Evolutionary conservation across 2,329 filamentous ascomycete species (phyloP), one percentile per base, ranked within the genome.

Genomic region (Paecilomyces formosus): DNA sequence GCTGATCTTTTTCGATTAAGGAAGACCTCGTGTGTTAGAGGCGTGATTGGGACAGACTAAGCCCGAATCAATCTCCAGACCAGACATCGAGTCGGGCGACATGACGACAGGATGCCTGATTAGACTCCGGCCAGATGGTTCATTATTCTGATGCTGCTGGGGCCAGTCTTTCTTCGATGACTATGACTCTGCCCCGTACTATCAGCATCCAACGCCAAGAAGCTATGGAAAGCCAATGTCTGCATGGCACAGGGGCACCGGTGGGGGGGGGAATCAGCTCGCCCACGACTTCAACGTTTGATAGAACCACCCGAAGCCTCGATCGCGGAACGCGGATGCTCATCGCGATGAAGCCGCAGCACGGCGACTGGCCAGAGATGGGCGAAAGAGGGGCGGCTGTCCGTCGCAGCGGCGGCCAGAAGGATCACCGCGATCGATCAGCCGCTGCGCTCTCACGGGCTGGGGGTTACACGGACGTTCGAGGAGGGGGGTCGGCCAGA

Each of bases 401-500:
- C 22, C 50, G 50, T 52, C 26, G 50, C 50, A 26, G 50, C 50
- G 50, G 50, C 50, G 50, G 50, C 57, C 55, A 57, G 54, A 53
- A 55, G 50, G 55, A 55, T 57, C 57, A 55, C 59, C 56, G 55
- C 57, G 59, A 63, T 61, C 58, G 60, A 64, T 62, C 62, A 61
- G 55, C 60, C 58, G 57, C 62, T 59, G 53, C 55, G 55, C 54
- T 52, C 53, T 59, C 45, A 58, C 54, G 55, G 33, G 49, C 59
- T 62, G 59, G 57, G 55, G 30, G 64, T 67, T 64, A 63, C 64
- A 67, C 65, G 54, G 58, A 56, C 54, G 57, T 58, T 53, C 28
- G 57, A 30, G 45, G 49, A 54, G 53, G 59, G 39, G 24, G 24
- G 24, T n/a, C 3, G 24, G 24, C 24, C 24, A 26, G 24, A 26